Conservation (phyloP, 352 stramenopile species). For the Nothophytophthora sp. region DNA sequence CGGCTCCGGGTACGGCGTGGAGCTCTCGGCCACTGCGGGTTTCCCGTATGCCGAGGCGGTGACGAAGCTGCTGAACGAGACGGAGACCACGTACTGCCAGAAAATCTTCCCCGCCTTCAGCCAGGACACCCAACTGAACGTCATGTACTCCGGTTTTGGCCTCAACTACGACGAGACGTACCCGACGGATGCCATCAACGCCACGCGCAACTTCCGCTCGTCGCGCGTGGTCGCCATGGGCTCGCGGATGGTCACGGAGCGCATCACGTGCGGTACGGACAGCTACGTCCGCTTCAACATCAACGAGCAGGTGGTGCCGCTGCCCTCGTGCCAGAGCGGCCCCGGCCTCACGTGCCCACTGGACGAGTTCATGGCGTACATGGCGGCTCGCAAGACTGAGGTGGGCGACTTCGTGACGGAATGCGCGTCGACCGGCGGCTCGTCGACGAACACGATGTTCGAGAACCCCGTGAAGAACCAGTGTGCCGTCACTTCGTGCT, state of each 20-base stretch:
- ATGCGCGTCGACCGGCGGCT: slow-evolving; percentile 34
- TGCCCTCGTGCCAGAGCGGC: slow-evolving; percentile 41
- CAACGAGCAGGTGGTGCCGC: slow-evolving; percentile 51
- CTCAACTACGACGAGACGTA: slow-evolving; percentile 48
- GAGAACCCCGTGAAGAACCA: slow-evolving; percentile 47
- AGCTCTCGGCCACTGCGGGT: slow-evolving; percentile 39
- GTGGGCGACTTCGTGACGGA: slow-evolving; percentile 49
- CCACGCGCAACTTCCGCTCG: slow-evolving; percentile 41
- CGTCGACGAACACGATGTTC: slow-evolving; percentile 44
- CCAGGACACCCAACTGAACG: slow-evolving; percentile 58
- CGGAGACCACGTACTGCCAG: slow-evolving; percentile 45
- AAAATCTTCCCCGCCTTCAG: slow-evolving; percentile 57
- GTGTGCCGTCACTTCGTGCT: slow-evolving; percentile 25
- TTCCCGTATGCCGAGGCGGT: slow-evolving; percentile 47
- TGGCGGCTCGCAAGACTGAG: slow-evolving; percentile 30
- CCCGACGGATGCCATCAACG: slow-evolving; percentile 31
- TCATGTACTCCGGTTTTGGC: slow-evolving; percentile 44
- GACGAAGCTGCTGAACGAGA: slow-evolving; percentile 40
- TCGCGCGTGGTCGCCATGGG: slow-evolving; percentile 49
- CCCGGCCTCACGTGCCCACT: slow-evolving; percentile 50
- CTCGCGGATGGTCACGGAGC: slow-evolving; percentile 44
- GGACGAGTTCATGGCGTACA: slow-evolving; percentile 38
- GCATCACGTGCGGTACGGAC: slow-evolving; percentile 38
- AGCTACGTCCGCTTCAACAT: slow-evolving; percentile 51
- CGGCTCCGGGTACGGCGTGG: slow-evolving; percentile 47